These are phyloP conservation scores for Malbranchea cinnamomea DNA, from an alignment of 2,329 filamentous ascomycete species.

Conservation along the genomic window DNA sequence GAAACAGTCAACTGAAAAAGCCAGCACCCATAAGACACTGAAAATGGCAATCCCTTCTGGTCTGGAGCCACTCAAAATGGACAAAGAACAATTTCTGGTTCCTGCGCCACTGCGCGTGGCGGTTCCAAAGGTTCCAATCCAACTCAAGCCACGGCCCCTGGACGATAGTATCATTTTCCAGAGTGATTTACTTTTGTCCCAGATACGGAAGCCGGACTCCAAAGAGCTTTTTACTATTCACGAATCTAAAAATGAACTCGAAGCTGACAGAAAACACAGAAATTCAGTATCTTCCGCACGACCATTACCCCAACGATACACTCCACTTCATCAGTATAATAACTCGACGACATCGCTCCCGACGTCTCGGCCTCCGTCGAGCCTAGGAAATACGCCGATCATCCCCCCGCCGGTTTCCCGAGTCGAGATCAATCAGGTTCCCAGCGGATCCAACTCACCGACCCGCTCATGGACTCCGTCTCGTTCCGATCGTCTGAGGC, in stretches of 20 bases:
- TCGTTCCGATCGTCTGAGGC: conserved; percentile 51
- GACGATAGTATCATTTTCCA: conserved; percentile 4
- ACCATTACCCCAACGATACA: conserved; percentile 18
- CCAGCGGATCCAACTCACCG: conserved; percentile 26
- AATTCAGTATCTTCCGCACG: conserved; percentile 14
- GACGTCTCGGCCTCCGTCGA: conserved; percentile 27
- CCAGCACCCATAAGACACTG: not conserved
- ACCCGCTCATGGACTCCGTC: conserved; percentile 41
- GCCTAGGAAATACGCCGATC: conserved; percentile 26
- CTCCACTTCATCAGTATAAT: conserved; percentile 17
- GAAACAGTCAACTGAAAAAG: not conserved
- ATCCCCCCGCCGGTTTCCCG: conserved; percentile 25
- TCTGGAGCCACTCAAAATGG: no score
- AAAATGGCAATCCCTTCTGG: no score
- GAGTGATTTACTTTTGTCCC: conserved; percentile 1
- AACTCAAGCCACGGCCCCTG: conserved; percentile 1
- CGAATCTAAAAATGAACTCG: conserved; percentile 13
- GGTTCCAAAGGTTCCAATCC: conserved; percentile 9
- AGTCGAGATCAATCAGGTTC: conserved; percentile 23
- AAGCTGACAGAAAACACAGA: conserved; percentile 14
- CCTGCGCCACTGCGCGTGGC: conserved; percentile 10
- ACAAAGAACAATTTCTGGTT: conserved; percentile 5
- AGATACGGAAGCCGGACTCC: conserved; percentile 6
- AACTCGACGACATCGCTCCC: conserved; percentile 17
- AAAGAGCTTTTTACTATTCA: conserved; percentile 9